Evolutionary conservation across 2,329 filamentous ascomycete species (phyloP), one percentile per base, ranked within the genome.

Genomic region (Fusarium robinianum): DNA sequence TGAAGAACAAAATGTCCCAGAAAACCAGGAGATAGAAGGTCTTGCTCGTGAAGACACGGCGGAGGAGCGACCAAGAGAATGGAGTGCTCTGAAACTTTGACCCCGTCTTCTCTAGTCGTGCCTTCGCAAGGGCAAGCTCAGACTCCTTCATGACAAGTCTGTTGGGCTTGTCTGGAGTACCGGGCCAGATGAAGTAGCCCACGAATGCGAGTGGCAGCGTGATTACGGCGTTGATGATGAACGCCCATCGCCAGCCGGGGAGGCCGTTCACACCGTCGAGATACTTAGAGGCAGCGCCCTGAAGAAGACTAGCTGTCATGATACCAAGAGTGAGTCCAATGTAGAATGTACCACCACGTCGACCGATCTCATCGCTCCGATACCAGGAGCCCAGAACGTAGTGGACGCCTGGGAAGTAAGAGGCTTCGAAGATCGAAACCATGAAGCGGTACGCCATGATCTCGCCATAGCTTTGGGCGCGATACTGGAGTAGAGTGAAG

Each of bases 171-270:
- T 37, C 43, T 4, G 51, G 51, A 4, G 51, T 51, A 9, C 51
- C 51, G 5, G 51, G 51, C 51, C 48, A 53, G 27, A 53, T 46
- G 32, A 53, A 51, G 19, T 42, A 53, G 9, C 51, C 48, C 5
- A 53, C 5, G 8, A 53, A 46, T 6, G 51, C 51, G n/a, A 53
- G 40, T 3, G 51, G 51, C 3, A 55, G 40, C 1, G 51, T 55
- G 8, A 55, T 53, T 24, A 55, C 16, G 3, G 51, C 49, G 16
- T 55, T 55, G 35, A 53, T 55, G 39, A 55, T 55, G 11, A 55
- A 55, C 0, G 41, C 37, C 51, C 51, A 55, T n/a, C 51, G 30
- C 49, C 51, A 55, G 0, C 51, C 51, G 3, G 39, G 34, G 4
- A 55, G 35, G 3, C 45, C 45, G 7, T 44, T 39, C 2, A 50